Evolutionary conservation across 768 basidiomycete genomes (phyloP), one percentile per base, ranked within the genome.

Genomic region (Kockovaella imperatae): DNA sequence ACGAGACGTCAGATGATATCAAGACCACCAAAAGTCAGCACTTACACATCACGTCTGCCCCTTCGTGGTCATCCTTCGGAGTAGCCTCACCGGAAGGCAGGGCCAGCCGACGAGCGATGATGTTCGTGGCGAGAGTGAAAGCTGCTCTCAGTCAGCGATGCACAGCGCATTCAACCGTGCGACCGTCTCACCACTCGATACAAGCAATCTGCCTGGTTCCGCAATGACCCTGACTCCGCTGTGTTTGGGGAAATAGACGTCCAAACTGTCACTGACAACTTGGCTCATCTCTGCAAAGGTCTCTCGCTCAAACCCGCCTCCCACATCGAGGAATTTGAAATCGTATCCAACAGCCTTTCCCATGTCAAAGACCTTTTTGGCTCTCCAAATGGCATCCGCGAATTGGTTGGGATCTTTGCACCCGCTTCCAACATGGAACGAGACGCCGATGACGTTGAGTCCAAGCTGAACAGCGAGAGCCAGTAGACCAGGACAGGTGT

Each of bases 381-480:
- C 85, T 14, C 87, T 84, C 72, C 73, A 78, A 53, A 97, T 78
- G 23, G 95, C 95, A 70, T 95, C 91, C 31, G 79, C 80, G 67
- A 91, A 99, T 23, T 86, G 84, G 17, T 79, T 75, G 17, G 91
- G 82, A 71, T 97, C 91, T 69, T 88, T 95, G 73, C 89, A 93
- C 2, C 95, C 95, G 56, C 86, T 88, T 4, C 95, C 95, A 38
- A 97, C 95, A 70, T 97, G 95, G 79, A 99, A 97, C 72, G 85
- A 87, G 49, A 96, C 85, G 17, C 95, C 95, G 32, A 96, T 77
- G 46, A 99, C 90, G 64, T 90, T 78, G 45, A 99, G 77, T 26
- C 75, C 73, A 23, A 96, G 77, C 59, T 86, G 82, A 56, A 77
- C 77, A 1, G 93, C 95, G 58, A 82, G 85, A 13, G 75, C 73